phyloP scores from a whole-genome alignment of 2,329 filamentous ascomycete species.

The Spiromastix sp. region DNA sequence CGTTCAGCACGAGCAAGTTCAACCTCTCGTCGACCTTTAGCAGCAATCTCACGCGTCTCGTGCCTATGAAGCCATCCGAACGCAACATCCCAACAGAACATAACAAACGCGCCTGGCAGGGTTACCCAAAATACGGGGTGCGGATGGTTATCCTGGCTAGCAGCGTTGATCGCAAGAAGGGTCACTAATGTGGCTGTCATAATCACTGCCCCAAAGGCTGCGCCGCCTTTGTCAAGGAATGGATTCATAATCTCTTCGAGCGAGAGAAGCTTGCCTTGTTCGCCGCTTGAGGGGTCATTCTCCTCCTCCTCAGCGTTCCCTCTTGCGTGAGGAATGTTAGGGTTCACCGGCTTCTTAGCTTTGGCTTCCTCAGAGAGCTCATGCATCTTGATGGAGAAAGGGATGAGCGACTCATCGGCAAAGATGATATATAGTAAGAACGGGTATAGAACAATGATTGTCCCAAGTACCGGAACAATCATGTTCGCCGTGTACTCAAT shows the following conservation, averaged over 20 bases:
- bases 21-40: conserved; percentile 42
- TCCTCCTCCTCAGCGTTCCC: conserved; percentile 46
- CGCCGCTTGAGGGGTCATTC: conserved; percentile 33
- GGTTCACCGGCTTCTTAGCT: conserved; percentile 52
- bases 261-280: conserved; percentile 46
- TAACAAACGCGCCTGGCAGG: conserved; percentile 55
- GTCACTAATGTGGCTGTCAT: conserved; percentile 60
- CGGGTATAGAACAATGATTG: conserved; percentile 57
- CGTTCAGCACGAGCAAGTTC: conserved; percentile 34
- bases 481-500: conserved; percentile 68
- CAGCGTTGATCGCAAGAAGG: conserved; percentile 55
- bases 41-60: conserved; percentile 54
- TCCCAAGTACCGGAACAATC: conserved; percentile 61
- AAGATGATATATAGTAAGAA: conserved; percentile 63
- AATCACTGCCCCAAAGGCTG: conserved; percentile 52
- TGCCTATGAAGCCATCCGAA: conserved; percentile 54
- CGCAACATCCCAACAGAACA: conserved; percentile 57
- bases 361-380: conserved; percentile 50
- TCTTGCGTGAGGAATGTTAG: conserved; percentile 58
- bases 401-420: conserved; percentile 52
- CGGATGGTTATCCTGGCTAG: conserved; percentile 39
- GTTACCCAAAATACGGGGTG: conserved; percentile 59
- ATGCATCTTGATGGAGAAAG: conserved; percentile 56
- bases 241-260: conserved; percentile 68
- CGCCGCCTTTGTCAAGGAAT: conserved; percentile 57